These are phyloP conservation scores for Vachellia collinsii DNA, from an alignment of 306 rosid genomes.

Conservation along the genomic window DNA sequence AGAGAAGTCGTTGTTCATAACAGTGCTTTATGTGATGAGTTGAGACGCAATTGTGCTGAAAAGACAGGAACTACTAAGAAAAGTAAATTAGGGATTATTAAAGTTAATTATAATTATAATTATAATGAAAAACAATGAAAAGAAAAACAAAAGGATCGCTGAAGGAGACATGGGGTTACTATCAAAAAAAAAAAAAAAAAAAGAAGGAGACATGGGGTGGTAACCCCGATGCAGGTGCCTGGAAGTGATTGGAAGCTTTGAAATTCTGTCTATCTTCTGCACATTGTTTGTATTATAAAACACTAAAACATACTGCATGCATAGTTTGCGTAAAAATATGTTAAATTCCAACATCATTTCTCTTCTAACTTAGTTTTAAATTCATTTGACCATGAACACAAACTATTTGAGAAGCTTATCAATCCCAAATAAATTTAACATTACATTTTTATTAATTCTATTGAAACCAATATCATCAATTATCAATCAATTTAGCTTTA, in stretches of 20 bases:
- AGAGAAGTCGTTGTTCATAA: neutral
- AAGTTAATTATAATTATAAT: neutral
- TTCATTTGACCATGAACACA: neutral
- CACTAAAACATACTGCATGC: no score
- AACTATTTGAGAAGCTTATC: neutral
- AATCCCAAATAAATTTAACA: neutral
- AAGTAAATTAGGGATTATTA: conserved; percentile 21
- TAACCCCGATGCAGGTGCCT: conserved; percentile 26
- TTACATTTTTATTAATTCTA: no score
- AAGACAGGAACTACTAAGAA: conserved; percentile 35
- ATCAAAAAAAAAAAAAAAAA: neutral
- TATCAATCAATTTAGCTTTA: neutral
- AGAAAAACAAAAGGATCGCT: neutral
- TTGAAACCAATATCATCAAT: neutral
- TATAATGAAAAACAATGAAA: neutral
- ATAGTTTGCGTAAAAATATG: neutral
- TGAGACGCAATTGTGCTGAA: conserved; percentile 35
- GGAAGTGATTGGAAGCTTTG: conserved; percentile 38
- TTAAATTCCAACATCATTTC: neutral
- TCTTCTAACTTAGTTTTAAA: neutral
- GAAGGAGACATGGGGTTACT: conserved; percentile 4
- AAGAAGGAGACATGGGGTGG: conserved; percentile 24
- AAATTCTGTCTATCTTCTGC: neutral
- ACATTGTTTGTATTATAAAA: neutral
- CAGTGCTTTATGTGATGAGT: conserved; percentile 16